Evolutionary conservation across 2,329 filamentous ascomycete genomes (phyloP).

Genomic region (Spiromastix sp.): DNA sequence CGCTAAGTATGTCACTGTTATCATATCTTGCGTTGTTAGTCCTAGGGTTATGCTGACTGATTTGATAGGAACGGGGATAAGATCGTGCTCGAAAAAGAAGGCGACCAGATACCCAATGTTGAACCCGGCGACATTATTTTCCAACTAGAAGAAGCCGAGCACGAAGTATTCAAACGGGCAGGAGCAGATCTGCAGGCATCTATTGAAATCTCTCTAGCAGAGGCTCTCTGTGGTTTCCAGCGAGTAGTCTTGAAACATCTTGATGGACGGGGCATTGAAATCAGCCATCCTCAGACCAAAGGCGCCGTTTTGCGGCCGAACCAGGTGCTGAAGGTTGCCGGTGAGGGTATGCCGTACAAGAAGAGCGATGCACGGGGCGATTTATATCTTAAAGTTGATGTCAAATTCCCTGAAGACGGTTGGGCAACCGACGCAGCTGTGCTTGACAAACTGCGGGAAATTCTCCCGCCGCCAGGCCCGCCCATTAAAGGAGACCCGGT

Average conservation of each 20-base stretch:
- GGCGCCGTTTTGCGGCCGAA: conserved; percentile 75
- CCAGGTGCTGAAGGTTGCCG: conserved; percentile 73
- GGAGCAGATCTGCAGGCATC: conserved; percentile 77
- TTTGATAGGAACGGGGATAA: conserved; percentile 57
- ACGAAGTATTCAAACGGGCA: conserved; percentile 71
- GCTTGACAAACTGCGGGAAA: conserved; percentile 59
- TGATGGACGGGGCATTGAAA: conserved; percentile 79
- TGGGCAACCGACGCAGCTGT: conserved; percentile 67
- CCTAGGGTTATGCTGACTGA: conserved; percentile 2
- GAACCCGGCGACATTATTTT: conserved; percentile 91
- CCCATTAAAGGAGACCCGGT: conserved; percentile 61
- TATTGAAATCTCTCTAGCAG: conserved; percentile 68
- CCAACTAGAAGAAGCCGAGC: conserved; percentile 68
- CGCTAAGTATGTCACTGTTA: conserved; percentile 42
- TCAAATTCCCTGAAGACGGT: conserved; percentile 79
- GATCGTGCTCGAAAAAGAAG: conserved; percentile 85
- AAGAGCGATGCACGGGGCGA: conserved; percentile 75
- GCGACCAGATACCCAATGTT: conserved; percentile 82
- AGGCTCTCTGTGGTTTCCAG: conserved; percentile 81
- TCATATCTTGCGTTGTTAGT: neutral
- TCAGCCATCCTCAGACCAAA: conserved; percentile 63
- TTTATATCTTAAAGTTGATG: conserved; percentile 73
- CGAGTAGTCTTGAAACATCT: conserved; percentile 85
- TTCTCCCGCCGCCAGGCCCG: conserved; percentile 57
- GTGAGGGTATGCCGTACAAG: conserved; percentile 93